These are phyloP conservation scores for Colletotrichum cordylinicola DNA, from an alignment of 2,329 filamentous ascomycete species.

Conservation along the genomic window DNA sequence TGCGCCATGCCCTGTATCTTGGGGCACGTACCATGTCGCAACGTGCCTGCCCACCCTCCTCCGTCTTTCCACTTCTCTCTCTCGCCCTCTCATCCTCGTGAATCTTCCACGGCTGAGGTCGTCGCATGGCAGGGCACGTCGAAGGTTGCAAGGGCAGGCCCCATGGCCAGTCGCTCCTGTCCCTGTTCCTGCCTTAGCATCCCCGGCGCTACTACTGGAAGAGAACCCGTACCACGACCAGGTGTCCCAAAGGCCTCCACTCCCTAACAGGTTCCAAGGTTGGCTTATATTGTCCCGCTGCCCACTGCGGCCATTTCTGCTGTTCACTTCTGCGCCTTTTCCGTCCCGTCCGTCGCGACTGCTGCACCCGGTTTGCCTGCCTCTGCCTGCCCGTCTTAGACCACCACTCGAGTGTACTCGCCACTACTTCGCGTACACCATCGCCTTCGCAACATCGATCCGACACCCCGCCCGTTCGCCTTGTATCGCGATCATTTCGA, in stretches of 20 bases:
- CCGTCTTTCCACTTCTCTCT: background rate
- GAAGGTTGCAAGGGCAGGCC: background rate
- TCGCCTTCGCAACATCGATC: background rate
- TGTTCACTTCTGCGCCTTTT: background rate
- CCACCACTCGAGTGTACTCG: background rate
- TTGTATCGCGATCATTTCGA: background rate
- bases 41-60: background rate
- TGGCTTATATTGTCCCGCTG: constrained; percentile 17
- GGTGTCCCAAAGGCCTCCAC: constrained; percentile 7
- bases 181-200: constrained; percentile 15
- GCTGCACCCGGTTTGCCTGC: background rate
- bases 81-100: background rate
- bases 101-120: background rate
- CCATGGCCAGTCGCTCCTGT: background rate
- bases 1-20: background rate
- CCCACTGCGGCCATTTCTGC: background rate
- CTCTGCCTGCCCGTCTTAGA: background rate
- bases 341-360: background rate
- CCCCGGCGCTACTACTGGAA: constrained; percentile 4
- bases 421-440: background rate
- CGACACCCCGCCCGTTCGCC: background rate
- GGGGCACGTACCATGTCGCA: background rate
- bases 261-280: background rate
- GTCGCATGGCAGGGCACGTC: background rate
- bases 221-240: background rate